Percentiles rank a stretch among this genome's conserved stretches.
Evolutionary conservation across 331 rosid species (phyloP).

Genomic region (Pyracantha coccinea): DNA sequence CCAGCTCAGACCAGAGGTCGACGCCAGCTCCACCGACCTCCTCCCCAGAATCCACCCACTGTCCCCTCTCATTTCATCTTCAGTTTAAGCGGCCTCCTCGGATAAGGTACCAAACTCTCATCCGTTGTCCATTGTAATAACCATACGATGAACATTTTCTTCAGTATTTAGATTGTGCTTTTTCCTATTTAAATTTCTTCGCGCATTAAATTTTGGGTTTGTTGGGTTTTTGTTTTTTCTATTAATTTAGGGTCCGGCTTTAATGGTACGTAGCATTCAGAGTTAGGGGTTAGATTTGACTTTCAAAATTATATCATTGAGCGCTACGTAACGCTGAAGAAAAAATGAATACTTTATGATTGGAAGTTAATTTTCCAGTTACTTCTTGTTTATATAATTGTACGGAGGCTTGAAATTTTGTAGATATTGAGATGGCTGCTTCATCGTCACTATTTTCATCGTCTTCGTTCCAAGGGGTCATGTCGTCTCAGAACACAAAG

Average conservation of each 20-base stretch:
- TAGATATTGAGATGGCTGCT: conserved; percentile 38
- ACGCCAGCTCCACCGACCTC: background rate
- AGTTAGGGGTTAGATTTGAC: too few relatives aligned
- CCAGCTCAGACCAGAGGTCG: background rate
- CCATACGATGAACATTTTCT: background rate
- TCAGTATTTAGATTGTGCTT: background rate
- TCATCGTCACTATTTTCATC: conserved; percentile 35
- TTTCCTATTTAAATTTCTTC: too few relatives aligned
- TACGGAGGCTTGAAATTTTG: background rate
- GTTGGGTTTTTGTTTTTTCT: too few relatives aligned
- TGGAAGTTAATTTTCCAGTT: background rate
- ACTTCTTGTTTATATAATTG: background rate
- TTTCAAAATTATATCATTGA: too few relatives aligned
- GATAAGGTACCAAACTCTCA: background rate
- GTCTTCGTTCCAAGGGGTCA: conserved; percentile 31
- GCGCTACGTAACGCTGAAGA: too few relatives aligned
- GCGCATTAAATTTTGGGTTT: too few relatives aligned
- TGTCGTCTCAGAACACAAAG: conserved; percentile 17
- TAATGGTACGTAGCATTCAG: too few relatives aligned
- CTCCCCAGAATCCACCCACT: background rate
- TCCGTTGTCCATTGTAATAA: background rate
- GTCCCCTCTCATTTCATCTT: background rate
- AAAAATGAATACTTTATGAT: background rate
- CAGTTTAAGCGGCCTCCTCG: background rate
- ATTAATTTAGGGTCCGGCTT: too few relatives aligned